phyloP scores from a whole-genome alignment of 441 rosid genomes.

The Aleurites moluccanus region DNA sequence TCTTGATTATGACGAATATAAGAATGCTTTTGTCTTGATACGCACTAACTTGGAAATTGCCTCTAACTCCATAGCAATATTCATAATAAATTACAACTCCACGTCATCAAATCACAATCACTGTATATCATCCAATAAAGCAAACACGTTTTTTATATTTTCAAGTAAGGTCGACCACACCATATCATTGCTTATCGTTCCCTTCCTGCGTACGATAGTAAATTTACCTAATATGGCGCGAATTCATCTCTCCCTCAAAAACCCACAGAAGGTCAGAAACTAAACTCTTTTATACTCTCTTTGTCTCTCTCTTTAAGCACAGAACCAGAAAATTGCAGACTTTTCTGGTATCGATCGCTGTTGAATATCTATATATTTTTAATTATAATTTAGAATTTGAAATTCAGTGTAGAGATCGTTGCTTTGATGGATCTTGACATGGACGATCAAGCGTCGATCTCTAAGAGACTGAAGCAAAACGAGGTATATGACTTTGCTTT shows the following conservation, averaged over 20 bases:
- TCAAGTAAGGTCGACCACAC: neutral
- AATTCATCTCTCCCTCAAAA: neutral
- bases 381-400: too few species aligned
- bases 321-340: conserved; percentile 2
- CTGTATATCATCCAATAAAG: neutral
- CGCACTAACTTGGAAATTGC: neutral
- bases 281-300: neutral
- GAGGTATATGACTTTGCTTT: conserved; percentile 21
- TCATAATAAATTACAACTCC: neutral
- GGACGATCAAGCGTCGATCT: conserved; percentile 11
- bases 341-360: conserved; percentile 11
- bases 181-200: neutral
- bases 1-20: neutral
- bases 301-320: neutral
- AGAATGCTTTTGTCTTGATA: neutral
- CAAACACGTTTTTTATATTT: neutral
- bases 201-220: conserved; percentile 15
- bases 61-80: too few species aligned
- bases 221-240: conserved; percentile 18
- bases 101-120: neutral
- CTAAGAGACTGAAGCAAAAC: conserved; percentile 18
- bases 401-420: neutral
- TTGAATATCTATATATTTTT: too few species aligned
- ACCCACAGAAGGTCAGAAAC: neutral
- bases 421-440: conserved; percentile 19